Conservation (phyloP, 148 eudicot genomes). For the Fagopyrum homotropicum region DNA sequence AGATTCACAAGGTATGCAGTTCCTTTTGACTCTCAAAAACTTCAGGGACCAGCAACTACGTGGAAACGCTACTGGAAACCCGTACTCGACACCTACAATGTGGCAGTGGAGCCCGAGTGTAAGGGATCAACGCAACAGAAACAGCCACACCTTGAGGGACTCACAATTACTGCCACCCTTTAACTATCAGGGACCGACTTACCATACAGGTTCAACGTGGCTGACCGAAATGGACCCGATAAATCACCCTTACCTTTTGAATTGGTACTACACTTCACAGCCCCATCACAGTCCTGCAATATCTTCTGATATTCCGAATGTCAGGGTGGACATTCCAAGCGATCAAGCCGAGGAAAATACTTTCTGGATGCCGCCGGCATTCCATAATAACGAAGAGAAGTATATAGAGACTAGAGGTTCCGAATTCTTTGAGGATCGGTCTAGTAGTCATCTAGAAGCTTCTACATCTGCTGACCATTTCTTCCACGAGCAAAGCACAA, state of each 20-base stretch:
- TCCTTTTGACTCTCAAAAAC: conserved; percentile 42
- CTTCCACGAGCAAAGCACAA: conserved; percentile 19
- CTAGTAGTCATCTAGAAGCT: conserved; percentile 43
- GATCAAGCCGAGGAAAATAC: conserved; percentile 23
- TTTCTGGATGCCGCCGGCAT: conserved; percentile 26
- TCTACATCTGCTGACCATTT: conserved; percentile 13
- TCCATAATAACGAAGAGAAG: neutral
- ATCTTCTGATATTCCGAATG: conserved; percentile 19
- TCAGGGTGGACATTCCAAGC: conserved; percentile 25
- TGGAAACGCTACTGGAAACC: conserved; percentile 18
- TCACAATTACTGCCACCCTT: neutral
- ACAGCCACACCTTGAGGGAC: conserved; percentile 40
- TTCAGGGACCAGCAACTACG: conserved; percentile 58
- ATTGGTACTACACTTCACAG: conserved; percentile 65
- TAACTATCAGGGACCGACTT: conserved; percentile 19
- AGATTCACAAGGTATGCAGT: conserved; percentile 56
- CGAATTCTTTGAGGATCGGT: conserved; percentile 28
- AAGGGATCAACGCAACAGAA: conserved; percentile 30
- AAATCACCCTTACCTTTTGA: conserved; percentile 66
- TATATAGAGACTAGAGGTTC: conserved; percentile 17
- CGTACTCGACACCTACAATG: conserved; percentile 17
- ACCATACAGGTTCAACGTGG: conserved; percentile 54
- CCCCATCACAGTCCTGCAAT: conserved; percentile 24
- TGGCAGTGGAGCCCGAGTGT: conserved; percentile 31
- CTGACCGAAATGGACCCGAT: conserved; percentile 44